Base-by-base conservation (phyloP, 2,329 filamentous ascomycete species). In the Colletotrichum ledebouriae region DNA sequence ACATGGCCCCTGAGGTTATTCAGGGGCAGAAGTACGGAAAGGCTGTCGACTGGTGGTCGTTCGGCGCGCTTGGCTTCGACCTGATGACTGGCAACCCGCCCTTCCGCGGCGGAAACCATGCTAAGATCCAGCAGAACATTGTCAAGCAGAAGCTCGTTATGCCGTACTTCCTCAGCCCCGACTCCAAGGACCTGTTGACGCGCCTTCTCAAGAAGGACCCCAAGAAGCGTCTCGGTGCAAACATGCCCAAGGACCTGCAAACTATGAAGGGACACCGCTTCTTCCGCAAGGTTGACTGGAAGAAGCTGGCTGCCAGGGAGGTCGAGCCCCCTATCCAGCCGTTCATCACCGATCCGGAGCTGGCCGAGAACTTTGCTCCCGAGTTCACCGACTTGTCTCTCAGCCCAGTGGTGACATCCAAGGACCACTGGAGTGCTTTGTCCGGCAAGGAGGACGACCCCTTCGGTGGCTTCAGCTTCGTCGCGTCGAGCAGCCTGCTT, bases 1-100 rank as follows among this genome's bases (percentile, higher is more conserved):
- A 99, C 86, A 99, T 99, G 96, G 97, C 96, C 0, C 96, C 96
- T 1, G 96, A 99, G 81, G 92, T 99, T 59, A 89, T 99, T 69
- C 87, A 90, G 70, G 94, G 94, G 70, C 90, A 92, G 72, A 90
- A 93, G 72, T 99, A 99, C 78, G 94, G 95, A 75, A 95, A 94
- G 79, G 91, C 94, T 1, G 97, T 98, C 17, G 96, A 99, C 81
- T 99, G 95, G 95, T 99, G 96, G 96, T 97, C 94, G 4, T 90
- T 99, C 53, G 96, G 97, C 41, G 94, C 95, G 3, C 87, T 99
- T 52, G 94, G 93, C 39, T 97, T 91, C 78, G 96, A 99, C 78
- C 85, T 99, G 41, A 90, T 99, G 78, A 98, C 95, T 10, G 96
- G 97, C 60, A 90, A 90, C 62, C 94, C 95, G 9, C 96, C 97